Base-by-base conservation (phyloP, 2,329 filamentous ascomycete species). In the Pestalotiopsis sp. region DNA sequence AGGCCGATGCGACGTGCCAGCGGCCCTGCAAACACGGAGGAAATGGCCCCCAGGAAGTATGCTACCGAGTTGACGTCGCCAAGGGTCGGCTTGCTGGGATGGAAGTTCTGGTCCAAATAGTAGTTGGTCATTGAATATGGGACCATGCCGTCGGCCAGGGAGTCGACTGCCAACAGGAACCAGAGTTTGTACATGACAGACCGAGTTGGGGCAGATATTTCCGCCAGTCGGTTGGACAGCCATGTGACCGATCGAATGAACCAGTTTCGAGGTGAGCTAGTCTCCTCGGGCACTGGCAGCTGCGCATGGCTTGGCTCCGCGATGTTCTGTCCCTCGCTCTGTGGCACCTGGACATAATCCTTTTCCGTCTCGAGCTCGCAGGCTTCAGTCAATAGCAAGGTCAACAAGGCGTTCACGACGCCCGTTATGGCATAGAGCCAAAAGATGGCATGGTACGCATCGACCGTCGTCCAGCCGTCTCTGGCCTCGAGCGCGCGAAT, bases 71-170 rank as follows among this genome's bases (percentile, higher is more conserved):
- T 81, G 57, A 91, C 84, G 71, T 89, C 86, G 56, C 89, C 89
- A 0, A 91, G 83, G 0, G 82, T 83, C 1, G 88, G 83, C 74
- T 91, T 88, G 38, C 81, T 71, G 0, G 86, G 77, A 65, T 85
- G 78, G 71, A 89, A 89, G 68, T 87, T 89, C 59, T 77, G 73
- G 70, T 88, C 85, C 65, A 89, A 79, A 76, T 85, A 89, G 74
- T 89, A 89, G 11, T 83, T 86, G 0, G 87, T 89, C 38, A 89
- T 71, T 1, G 86, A 82, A 71, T 86, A 85, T 3, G 81, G 82
- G n/a, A 85, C 84, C 87, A 91, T 91, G 26, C 89, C 89, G 71
- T 91, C 89, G 14, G 89, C 88, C 10, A 91, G 80, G 2, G 88
- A 89, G 77, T 92, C 90, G 26, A 91, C 80, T 24, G 85, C 84